Evolutionary conservation across 441 rosid species (phyloP), one percentile per base, ranked within the genome.

Genomic region (Jatropha podagrica): DNA sequence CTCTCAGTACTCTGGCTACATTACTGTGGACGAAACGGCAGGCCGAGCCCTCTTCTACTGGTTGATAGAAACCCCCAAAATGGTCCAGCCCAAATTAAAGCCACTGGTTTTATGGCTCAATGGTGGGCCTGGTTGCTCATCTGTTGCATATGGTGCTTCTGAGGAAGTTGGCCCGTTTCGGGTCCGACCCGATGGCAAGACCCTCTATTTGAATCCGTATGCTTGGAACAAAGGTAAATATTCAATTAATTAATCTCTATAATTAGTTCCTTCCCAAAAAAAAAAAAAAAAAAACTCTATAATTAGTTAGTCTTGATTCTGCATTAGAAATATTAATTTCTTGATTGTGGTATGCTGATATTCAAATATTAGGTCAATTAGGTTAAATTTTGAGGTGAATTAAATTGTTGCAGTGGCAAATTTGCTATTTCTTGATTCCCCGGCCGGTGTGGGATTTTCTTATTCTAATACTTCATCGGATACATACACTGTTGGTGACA

Each of bases 401-500:
- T 58, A 26, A 64, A 41, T 46, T 73, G 1, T 3, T 82, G 82
- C 86, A 92, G 97, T 73, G 78, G 96, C 98, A 75, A 94, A 91
- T 81, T 74, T 94, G 79, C 72, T 94, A 54, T 94, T 94, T 82
- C 86, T 94, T 68, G 97, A 94, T 79, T 90, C 98, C 59, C 97
- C 98, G 2, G 95, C 93, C 11, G 98, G 98, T 0, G 98, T 94
- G 26, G 98, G 98, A 76, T 94, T 89, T 86, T 94, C 98, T 0
- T 92, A 94, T 81, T 87, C 98, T 13, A 94, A 94, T 69, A 86
- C 92, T 46, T 88, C 88, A 72, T 86, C 93, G 0, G 76, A 94
- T 83, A 85, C 87, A 48, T 80, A 83, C 74, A 76, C 79, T 44
- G 80, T 87, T 0, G 97, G 97, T 27, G 98, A 94, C 71, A 80